Evolutionary conservation across 106 monocot genomes (phyloP), one percentile per base, ranked within the genome.

Genomic region (Gastrodia elata): DNA sequence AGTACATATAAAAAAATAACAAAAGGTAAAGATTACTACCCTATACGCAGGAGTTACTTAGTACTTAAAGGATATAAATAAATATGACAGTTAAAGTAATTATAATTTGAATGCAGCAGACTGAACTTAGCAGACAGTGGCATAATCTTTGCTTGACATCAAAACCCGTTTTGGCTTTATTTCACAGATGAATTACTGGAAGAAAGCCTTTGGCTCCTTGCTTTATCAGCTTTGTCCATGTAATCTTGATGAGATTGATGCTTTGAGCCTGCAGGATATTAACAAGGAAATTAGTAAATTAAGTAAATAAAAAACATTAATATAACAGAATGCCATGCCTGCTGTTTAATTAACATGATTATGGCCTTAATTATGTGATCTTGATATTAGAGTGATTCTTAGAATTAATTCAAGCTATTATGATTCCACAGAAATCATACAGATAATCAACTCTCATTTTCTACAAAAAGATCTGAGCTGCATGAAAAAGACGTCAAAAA

Each of bases 211-310:
- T 86, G 80, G 5, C 81, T 84, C 73, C 94, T 74, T 40, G 94
- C 94, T 74, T 83, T 86, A 55, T 94, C 91, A 72, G 94, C 91
- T 71, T 82, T 94, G 73, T 94, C 94, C 91, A 94, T 80, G 77
- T 94, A 94, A 87, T 94, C 94, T 80, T 94, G 88, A 73, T 94
- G 94, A 20, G 94, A 94, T 38, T 94, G 94, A 79, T 94, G 94
- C 77, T 85, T 91, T 20, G 88, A 16, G 42, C 91, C 94, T 94
- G 36, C 30, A 48, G 16, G 37, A 76, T 4, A 0, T 67, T 61
- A 28, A 30, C 67, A 67, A 67, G n/a, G 18, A 67, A 34, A 35
- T 36, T 2, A 16, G 7, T 67, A 37, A 18, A 37, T 10, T 18
- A 20, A 67, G 61, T 30, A 32, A 1, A 2, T n/a, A n/a, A n/a